Evolutionary conservation across 1,284 basidiomycete genomes (phyloP).

Genomic region (Sporisorium iseilematis-ciliati): DNA sequence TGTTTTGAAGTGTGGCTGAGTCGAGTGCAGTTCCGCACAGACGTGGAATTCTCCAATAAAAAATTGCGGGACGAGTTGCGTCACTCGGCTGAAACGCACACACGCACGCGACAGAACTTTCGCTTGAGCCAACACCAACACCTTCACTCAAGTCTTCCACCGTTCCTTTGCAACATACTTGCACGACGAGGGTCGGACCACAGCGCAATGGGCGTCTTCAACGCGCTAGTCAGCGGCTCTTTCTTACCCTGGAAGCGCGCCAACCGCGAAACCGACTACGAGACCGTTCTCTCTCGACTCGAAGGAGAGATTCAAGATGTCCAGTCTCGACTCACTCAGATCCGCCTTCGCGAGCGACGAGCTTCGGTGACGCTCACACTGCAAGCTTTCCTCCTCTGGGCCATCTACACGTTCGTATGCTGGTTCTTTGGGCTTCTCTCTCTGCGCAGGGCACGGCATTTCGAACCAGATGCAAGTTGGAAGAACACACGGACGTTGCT

Average conservation of each 20-base stretch:
- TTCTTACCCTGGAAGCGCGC: conserved; percentile 45
- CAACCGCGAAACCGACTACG: conserved; percentile 71
- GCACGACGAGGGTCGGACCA: neutral
- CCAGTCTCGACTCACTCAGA: conserved; percentile 85
- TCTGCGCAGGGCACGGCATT: conserved; percentile 6
- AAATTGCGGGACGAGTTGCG: conserved; percentile 7
- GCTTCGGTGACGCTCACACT: conserved; percentile 83
- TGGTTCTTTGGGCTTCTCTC: conserved; percentile 73
- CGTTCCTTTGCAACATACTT: neutral
- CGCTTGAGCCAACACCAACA: conserved; percentile 3
- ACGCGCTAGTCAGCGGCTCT: conserved; percentile 44
- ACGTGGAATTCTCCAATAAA: neutral
- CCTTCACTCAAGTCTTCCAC: no score
- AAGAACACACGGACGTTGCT: conserved; percentile 9
- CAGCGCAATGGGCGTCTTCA: conserved; percentile 47
- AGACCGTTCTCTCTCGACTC: conserved; percentile 72
- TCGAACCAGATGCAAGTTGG: conserved; percentile 4
- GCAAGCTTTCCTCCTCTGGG: conserved; percentile 85
- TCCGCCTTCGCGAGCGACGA: conserved; percentile 85
- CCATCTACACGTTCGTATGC: conserved; percentile 83
- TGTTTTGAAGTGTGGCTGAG: neutral
- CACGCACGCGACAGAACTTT: conserved; percentile 14
- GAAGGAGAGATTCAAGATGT: conserved; percentile 72
- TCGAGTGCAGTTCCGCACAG: neutral
- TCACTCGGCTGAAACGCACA: conserved; percentile 13